phyloP scores from a whole-genome alignment of 129 eudicot species.

The Chrysanthemum makinoi region DNA sequence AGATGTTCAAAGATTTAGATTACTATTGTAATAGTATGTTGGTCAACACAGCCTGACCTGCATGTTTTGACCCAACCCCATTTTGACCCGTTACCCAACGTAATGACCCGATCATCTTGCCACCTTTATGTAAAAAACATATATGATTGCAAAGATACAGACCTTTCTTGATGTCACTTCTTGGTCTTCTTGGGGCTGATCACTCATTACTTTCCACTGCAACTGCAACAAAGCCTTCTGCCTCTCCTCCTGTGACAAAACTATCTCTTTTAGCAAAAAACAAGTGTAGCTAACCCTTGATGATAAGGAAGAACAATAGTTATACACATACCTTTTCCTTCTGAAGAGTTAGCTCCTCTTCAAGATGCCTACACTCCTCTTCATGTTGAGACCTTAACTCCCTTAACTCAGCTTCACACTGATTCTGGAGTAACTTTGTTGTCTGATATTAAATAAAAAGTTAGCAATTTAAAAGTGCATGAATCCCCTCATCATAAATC shows the following conservation, averaged over 20 bases:
- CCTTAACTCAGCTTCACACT: slow-evolving; percentile 80
- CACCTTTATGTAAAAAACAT: neutral
- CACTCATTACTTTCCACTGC: too few species aligned
- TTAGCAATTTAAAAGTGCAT: slow-evolving; percentile 12
- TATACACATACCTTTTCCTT: slow-evolving; percentile 61
- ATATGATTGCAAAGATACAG: too few species aligned
- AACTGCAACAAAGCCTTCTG: slow-evolving; percentile 82
- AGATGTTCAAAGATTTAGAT: too few species aligned
- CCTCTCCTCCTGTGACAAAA: slow-evolving; percentile 74
- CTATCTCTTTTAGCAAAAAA: slow-evolving; percentile 1
- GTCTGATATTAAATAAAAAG: slow-evolving; percentile 36
- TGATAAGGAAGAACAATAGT: neutral
- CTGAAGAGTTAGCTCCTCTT: slow-evolving; percentile 83
- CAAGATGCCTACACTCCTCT: slow-evolving; percentile 80
- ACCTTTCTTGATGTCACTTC: too few species aligned
- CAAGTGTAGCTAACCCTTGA: neutral
- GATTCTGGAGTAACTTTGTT: slow-evolving; percentile 56
- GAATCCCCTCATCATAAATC: slow-evolving; percentile 10
- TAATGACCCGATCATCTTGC: too few species aligned
- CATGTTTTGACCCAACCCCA: too few species aligned
- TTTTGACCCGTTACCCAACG: neutral
- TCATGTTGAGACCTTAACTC: slow-evolving; percentile 82
- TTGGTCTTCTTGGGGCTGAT: too few species aligned
- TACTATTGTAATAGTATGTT: too few species aligned
- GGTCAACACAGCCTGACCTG: too few species aligned